Base-by-base conservation (phyloP, 345 rosid species). In the Sisymbrium altissimum region DNA sequence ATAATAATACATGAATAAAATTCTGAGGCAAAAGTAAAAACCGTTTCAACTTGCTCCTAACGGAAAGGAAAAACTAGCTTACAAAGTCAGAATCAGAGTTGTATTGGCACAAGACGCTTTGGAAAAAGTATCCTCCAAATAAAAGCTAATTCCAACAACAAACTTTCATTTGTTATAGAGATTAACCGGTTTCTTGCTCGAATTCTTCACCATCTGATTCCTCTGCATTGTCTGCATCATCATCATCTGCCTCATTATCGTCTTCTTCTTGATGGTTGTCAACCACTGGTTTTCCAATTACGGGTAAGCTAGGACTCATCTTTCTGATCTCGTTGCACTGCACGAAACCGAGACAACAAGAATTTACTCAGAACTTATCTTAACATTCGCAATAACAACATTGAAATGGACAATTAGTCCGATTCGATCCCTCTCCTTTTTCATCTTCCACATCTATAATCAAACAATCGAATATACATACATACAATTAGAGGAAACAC, bases 171-270 rank as follows among this genome's bases (percentile, higher is more conserved):
- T 12, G 23, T 44, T 21, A n/a, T 43, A 11, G 0, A 21, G 70
- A 44, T 32, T 48, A 79, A 6, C 85, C 85, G 18, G 97, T 88
- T 85, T 92, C 99, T 78, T 92, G 97, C 82, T 92, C 99, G 73
- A 95, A 95, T 58, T 90, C 97, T 72, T 95, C 97, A 13, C 88
- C 97, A 49, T 92, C 97, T 1, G 99, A 95, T 76, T 88, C 97
- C 53, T 95, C 99, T 3, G 84, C 98, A 83, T 91, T 87, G 70
- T 94, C 97, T 38, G 87, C 89, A 73, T 91, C 97, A 48, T 95
- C 97, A 45, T 88, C 96, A 14, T 88, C 97, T 1, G 81, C 92
- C 59, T 89, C 97, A 64, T 89, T 83, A 70, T 88, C 96, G 0
- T 82, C 85, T 11, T 90, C 97, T 75, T 94, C 97, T 79, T 88